These are phyloP conservation scores for Jamesozyma gamospora DNA, from an alignment of 805 yeast species.

Conservation along the genomic window DNA sequence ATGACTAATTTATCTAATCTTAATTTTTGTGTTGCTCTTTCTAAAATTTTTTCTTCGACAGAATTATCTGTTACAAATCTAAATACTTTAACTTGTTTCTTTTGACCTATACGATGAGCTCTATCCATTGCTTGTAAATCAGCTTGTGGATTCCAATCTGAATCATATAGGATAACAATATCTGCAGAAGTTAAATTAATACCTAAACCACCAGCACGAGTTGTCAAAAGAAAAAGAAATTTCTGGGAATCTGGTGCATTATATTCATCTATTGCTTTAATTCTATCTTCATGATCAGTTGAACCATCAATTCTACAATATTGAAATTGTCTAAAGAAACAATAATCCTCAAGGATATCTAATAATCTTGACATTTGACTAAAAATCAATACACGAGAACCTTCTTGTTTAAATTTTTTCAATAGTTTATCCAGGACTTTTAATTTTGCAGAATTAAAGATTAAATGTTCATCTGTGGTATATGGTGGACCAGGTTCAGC, in stretches of 20 bases:
- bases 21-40: slow-evolving; percentile 71
- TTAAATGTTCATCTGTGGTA: slow-evolving; percentile 76
- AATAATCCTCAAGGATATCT: slow-evolving; percentile 74
- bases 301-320: slow-evolving; percentile 80
- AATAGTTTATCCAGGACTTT: slow-evolving; percentile 59
- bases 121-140: slow-evolving; percentile 86
- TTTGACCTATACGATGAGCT: slow-evolving; percentile 83
- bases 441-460: slow-evolving; percentile 63
- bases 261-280: slow-evolving; percentile 66
- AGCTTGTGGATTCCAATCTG: slow-evolving; percentile 87
- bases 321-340: slow-evolving; percentile 54
- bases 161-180: slow-evolving; percentile 62
- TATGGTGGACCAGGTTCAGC: slow-evolving; percentile 88
- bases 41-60: slow-evolving; percentile 73
- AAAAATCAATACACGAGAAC: slow-evolving; percentile 68
- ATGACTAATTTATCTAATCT: slow-evolving; percentile 74
- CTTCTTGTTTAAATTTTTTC: slow-evolving; percentile 53
- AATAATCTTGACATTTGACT: slow-evolving; percentile 78
- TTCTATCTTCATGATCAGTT: slow-evolving; percentile 70
- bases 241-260: slow-evolving; percentile 65
- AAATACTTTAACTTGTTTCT: slow-evolving; percentile 71
- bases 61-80: slow-evolving; percentile 74
- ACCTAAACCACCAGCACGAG: slow-evolving; percentile 88
- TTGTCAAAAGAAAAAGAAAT: slow-evolving; percentile 63
- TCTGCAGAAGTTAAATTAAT: slow-evolving; percentile 73